These are phyloP conservation scores for Botrytis deweyae DNA, from an alignment of 2,329 filamentous ascomycete genomes.

Conservation along the genomic window DNA sequence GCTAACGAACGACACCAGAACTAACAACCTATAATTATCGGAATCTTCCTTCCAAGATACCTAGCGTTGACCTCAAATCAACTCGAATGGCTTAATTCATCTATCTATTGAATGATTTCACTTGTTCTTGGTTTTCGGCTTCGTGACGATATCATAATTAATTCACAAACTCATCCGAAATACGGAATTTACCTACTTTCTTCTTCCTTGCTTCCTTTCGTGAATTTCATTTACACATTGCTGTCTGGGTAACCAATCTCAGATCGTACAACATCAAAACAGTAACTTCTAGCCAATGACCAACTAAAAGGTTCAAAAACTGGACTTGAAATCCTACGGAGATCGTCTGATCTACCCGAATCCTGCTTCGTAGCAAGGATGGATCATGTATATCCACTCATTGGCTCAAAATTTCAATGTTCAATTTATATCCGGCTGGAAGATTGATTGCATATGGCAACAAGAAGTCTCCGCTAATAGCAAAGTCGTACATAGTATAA, in stretches of 20 bases:
- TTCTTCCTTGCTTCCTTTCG: conserved; percentile 8
- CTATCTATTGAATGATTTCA: neutral
- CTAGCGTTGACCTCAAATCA: neutral
- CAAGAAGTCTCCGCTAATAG: neutral
- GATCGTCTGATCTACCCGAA: conserved; percentile 21
- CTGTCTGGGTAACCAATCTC: neutral
- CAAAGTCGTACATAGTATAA: neutral
- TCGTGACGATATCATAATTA: neutral
- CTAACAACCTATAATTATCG: neutral
- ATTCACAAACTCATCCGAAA: neutral
- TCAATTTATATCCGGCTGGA: neutral
- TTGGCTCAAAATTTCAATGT: neutral
- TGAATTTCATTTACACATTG: conserved; percentile 2
- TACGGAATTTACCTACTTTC: neutral
- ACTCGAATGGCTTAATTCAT: neutral
- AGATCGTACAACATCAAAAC: conserved; percentile 11
- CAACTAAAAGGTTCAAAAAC: neutral
- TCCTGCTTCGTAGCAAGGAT: neutral
- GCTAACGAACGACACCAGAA: neutral
- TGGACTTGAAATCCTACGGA: conserved; percentile 1
- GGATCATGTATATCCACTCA: neutral
- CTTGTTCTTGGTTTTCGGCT: neutral
- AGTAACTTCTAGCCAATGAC: conserved; percentile 1
- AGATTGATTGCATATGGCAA: neutral
- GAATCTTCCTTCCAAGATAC: neutral